Base-by-base conservation (phyloP, 2,329 filamentous ascomycete species). In the Thelonectria rubi region DNA sequence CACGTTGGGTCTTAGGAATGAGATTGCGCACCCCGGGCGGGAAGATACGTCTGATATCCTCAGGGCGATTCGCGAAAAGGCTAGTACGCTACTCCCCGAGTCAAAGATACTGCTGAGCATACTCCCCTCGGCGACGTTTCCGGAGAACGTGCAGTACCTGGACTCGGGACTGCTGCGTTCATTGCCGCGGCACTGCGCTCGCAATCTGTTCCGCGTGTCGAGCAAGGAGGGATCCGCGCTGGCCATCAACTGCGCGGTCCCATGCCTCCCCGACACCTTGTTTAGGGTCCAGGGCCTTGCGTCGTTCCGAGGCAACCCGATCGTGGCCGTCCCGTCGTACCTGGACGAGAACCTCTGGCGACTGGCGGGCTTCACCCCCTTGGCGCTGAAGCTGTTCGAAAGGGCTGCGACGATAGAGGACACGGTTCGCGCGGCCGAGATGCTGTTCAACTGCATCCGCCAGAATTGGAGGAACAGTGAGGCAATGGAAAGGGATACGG, bases 391-490 rank as follows among this genome's bases (percentile, higher is more conserved):
- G 72, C 80, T 98, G 37, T 83, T 99, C 7, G 93, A 97, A 73
- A 84, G 89, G 34, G 90, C 95, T 1, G 82, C 83, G 3, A 89
- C 88, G 0, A 82, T 86, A 8, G 87, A 93, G 50, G 88, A 89
- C 46, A 88, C 94, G 26, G 79, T 94, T 10, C 86, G 91, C 55
- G 89, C 94, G 1, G 88, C 96, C 2, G 88, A 96, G 71, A 91
- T 96, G 70, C 82, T 97, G 24, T 93, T 97, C 64, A 88, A 91
- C 66, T 92, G 92, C 62, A 91, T 97, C 51, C 90, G 91, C 67
- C 90, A 91, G 65, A 98, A 91, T 74, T 99, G 96, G 95, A 87
- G 95, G 65, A 98, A 98, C 68, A 98, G 95, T 68, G 96, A 99
- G 75, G 94, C 95, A 24, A 97, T 99, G 91, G 95, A 99, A 76